Evolutionary conservation across 306 rosid genomes (phyloP), one percentile per base, ranked within the genome.

Genomic region (Cercis canadensis): DNA sequence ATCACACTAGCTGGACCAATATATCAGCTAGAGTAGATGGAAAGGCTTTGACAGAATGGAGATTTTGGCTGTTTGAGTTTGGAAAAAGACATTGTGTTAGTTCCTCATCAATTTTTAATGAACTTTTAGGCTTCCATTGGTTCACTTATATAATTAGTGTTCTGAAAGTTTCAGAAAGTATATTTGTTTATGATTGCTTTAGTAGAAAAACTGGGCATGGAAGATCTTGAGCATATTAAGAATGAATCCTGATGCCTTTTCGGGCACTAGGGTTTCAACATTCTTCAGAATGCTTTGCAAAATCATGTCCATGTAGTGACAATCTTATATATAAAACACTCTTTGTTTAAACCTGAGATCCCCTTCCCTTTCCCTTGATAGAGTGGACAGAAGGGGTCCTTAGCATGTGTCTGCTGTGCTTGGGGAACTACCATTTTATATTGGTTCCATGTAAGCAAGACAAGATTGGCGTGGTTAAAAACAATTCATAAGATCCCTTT

Each of bases 41-140:
- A 49, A 70, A 78, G 72, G 50, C 73, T 68, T 78, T 70, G 83
- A 80, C 45, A 8, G 88, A 84, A 8, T 93, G 98, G 97, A 80
- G 84, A 72, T 93, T 88, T 84, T 88, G 93, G 89, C 78, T 82
- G 75, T 72, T 67, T 9, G 92, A 88, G 72, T 72, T 90, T 37
- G 97, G 89, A 61, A 87, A 85, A 61, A 72, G 77, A 21, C 97
- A 92, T 57, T 79, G 90, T 81, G 96, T 90, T 65, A 81, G 86
- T 57, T 39, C 52, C 36, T 57, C 11, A 5, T 67, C 50, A 43
- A 56, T 54, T 56, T 55, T 33, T 34, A 34, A 4, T 40, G 11
- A 15, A 44, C 36, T 21, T 37, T 29, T 8, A 15, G 29, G 56
- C 5, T 45, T 34, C 61, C 17, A 6, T 52, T 18, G 16, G 33